Conservation (phyloP, 352 stramenopile species). For the Phytophthora pistaciae region DNA sequence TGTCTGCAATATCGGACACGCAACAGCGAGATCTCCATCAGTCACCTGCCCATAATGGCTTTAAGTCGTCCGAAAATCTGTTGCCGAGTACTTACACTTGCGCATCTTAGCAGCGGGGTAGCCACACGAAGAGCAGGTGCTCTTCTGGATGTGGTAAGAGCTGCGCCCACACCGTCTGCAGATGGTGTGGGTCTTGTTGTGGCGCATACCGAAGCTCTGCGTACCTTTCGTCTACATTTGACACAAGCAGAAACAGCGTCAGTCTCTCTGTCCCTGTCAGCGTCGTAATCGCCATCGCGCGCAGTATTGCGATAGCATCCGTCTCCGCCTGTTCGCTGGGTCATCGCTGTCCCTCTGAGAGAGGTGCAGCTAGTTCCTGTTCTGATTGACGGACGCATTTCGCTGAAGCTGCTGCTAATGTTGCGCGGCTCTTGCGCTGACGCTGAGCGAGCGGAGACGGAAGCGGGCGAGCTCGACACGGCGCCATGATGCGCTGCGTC, state of each 20-base stretch:
- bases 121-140: slow-evolving; percentile 98
- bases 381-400: slow-evolving; percentile 8
- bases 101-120: slow-evolving; percentile 99
- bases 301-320: background rate
- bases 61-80: no score
- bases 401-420: slow-evolving; percentile 10
- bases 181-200: slow-evolving; percentile 99
- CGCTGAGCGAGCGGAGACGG: slow-evolving; percentile 11
- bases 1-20: slow-evolving; percentile 63
- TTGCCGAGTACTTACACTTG: slow-evolving; percentile 82
- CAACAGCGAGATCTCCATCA: no score
- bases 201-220: slow-evolving; percentile 99
- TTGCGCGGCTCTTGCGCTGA: background rate
- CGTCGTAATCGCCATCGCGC: background rate
- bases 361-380: background rate
- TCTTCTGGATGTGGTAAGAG: slow-evolving; percentile 99
- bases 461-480: background rate
- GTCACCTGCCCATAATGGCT: no score
- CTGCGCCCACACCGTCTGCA: slow-evolving; percentile 98
- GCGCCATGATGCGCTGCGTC: background rate
- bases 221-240: slow-evolving; percentile 99
- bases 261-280: slow-evolving; percentile 13
- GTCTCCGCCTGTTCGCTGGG: slow-evolving; percentile 14
- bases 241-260: slow-evolving; percentile 30
- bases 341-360: no score